phyloP scores from a whole-genome alignment of 306 rosid species.

The Crotalaria pallida region DNA sequence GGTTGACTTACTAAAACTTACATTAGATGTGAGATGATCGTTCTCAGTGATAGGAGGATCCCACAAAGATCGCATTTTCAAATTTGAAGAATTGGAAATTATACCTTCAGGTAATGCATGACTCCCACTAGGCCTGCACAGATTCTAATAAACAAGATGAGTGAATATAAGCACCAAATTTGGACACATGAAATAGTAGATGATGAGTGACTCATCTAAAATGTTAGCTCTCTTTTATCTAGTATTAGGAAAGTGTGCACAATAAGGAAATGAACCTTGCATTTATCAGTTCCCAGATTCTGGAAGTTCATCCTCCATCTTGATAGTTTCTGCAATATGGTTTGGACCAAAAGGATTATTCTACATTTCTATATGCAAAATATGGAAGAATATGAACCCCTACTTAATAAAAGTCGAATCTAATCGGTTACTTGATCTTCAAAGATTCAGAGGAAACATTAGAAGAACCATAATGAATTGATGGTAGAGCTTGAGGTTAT shows the following conservation, averaged over 20 bases:
- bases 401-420: neutral
- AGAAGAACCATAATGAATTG: too few species aligned
- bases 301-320: slow-evolving; percentile 28
- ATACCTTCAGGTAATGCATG: slow-evolving; percentile 75
- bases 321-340: slow-evolving; percentile 32
- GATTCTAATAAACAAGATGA: slow-evolving; percentile 58
- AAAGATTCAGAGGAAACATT: neutral
- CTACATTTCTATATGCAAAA: neutral
- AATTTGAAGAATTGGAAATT: slow-evolving; percentile 48
- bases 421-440: neutral
- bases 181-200: neutral
- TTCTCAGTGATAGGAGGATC: slow-evolving; percentile 16
- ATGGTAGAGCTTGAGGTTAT: too few species aligned
- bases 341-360: neutral
- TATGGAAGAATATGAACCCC: neutral
- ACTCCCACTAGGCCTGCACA: slow-evolving; percentile 65
- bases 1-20: slow-evolving; percentile 17
- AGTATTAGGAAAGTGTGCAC: neutral
- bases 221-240: too few species aligned
- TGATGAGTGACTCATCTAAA: neutral
- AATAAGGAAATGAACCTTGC: slow-evolving; percentile 54
- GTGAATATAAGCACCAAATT: slow-evolving; percentile 24
- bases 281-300: slow-evolving; percentile 26
- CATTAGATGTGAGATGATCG: neutral
- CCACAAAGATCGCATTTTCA: slow-evolving; percentile 70